Evolutionary conservation across 805 yeast species (phyloP).

Genomic region (Saturnispora dispora): DNA sequence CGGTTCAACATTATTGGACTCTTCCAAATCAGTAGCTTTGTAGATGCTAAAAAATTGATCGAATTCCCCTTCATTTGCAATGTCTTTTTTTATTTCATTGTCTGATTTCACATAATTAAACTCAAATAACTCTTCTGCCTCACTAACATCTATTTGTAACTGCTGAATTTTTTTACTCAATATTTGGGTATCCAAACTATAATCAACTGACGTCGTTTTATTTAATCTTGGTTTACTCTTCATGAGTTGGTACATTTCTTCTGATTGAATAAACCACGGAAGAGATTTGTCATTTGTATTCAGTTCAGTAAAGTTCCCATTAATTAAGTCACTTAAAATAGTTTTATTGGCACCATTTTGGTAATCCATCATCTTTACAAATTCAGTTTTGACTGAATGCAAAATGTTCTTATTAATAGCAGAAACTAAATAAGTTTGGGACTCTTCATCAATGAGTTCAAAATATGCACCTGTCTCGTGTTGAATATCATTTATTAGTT

Average conservation of each 20-base stretch:
- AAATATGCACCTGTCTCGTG: conserved; percentile 25
- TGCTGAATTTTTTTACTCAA: conserved; percentile 16
- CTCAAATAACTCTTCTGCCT: conserved; percentile 23
- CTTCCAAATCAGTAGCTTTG: background rate
- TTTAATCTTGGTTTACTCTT: conserved; percentile 12
- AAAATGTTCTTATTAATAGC: conserved; percentile 21
- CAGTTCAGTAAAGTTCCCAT: conserved; percentile 10
- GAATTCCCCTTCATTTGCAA: background rate
- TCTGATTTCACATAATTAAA: conserved; percentile 19
- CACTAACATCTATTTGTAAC: conserved; percentile 16
- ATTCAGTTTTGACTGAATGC: conserved; percentile 20
- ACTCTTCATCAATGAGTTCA: conserved; percentile 19
- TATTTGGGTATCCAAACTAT: conserved; percentile 9
- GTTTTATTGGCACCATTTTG: conserved; percentile 15
- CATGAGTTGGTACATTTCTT: conserved; percentile 18
- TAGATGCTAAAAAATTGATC: conserved; percentile 4
- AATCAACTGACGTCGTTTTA: conserved; percentile 8
- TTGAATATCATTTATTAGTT: conserved; percentile 15
- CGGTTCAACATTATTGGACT: background rate
- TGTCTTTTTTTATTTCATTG: background rate
- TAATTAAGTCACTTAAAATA: conserved; percentile 8
- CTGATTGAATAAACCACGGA: conserved; percentile 25
- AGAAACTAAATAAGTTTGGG: conserved; percentile 22
- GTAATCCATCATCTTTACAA: conserved; percentile 23
- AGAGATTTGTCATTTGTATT: conserved; percentile 16